Conservation (phyloP, 345 rosid species). For the rapeseed (Brassica napus) region Da-Ae NC_063440.1:19439501-19440000, state of each 20-base stretch:
- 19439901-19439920: conserved; percentile 41
- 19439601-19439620: neutral
- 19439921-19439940: conserved; percentile 66
- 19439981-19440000: conserved; percentile 95
- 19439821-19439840: conserved; percentile 25
- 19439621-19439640: neutral
- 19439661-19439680: conserved; percentile 20
- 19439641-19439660: neutral
- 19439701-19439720: neutral
- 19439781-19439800: conserved; percentile 21
- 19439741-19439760: neutral
- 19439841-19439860: conserved; percentile 36
- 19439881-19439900: conserved; percentile 17
- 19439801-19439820: conserved; percentile 28
- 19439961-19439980: conserved; percentile 89
- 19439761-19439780: neutral
- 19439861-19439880: conserved; percentile 5
- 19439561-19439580: neutral
- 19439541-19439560: conserved; percentile 3
- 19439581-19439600: neutral
- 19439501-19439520: conserved; percentile 20
- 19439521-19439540: neutral
- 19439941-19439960: conserved; percentile 50
- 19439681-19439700: conserved; percentile 7
- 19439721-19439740: neutral